Conservation (phyloP, 1,284 basidiomycete genomes). For the Irpex sp. region DNA sequence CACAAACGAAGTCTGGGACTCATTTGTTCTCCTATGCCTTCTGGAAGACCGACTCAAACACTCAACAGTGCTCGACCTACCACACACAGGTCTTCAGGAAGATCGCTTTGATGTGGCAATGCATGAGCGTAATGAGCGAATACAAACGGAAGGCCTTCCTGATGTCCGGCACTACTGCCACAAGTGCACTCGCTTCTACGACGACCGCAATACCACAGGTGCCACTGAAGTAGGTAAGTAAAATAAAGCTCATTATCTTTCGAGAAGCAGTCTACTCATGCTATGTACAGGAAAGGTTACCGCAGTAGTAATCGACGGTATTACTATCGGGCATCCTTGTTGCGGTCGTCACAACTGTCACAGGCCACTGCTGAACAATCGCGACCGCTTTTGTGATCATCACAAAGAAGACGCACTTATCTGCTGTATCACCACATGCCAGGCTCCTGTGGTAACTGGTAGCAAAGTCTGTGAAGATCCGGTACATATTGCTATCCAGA, state of each 20-base stretch:
- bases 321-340: slow-evolving; percentile 9
- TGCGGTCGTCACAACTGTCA: slow-evolving; percentile 3
- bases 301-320: slow-evolving; percentile 3
- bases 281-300: slow-evolving; percentile 1
- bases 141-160: not conserved
- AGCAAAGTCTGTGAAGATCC: not conserved
- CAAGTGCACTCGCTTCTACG: not conserved
- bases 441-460: not conserved
- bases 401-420: not conserved
- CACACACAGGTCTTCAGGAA: not conserved
- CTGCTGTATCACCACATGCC: not conserved
- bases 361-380: not conserved
- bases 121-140: not conserved
- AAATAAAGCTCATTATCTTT: not conserved
- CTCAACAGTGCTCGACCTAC: slow-evolving; percentile 13
- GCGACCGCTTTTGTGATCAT: not conserved
- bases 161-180: slow-evolving; percentile 1
- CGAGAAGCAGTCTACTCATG: not conserved
- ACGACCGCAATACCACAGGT: not conserved
- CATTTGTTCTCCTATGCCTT: slow-evolving; percentile 22
- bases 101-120: slow-evolving; percentile 2
- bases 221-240: not conserved
- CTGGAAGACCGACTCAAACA: slow-evolving; percentile 17
- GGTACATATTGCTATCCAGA: not conserved
- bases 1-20: slow-evolving; percentile 26